Conservation (phyloP, 345 rosid species). For the Dipteronia dyeriana region DNA sequence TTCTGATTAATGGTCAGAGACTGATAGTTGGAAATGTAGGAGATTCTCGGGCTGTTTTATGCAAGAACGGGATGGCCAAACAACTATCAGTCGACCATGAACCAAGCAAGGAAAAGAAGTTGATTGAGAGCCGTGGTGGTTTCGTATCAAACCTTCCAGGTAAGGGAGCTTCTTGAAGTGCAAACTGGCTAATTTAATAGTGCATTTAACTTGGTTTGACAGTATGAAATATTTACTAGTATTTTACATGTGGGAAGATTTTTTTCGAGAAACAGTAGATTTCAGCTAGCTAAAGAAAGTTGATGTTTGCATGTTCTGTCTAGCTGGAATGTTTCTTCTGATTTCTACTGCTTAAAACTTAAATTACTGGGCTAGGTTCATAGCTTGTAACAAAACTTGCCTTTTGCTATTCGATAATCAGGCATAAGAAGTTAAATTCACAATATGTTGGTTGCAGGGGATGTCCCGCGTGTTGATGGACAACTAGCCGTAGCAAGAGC, state of each 20-base stretch:
- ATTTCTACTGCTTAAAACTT: not conserved
- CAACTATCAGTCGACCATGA: conserved; percentile 87
- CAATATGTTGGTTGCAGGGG: conserved; percentile 50
- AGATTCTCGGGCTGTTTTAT: conserved; percentile 85
- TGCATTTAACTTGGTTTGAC: conserved; percentile 3
- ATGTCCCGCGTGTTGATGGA: conserved; percentile 89
- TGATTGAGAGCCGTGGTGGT: conserved; percentile 78
- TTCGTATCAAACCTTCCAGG: conserved; percentile 88
- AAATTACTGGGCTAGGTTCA: not conserved
- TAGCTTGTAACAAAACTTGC: not conserved
- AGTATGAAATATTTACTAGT: not conserved
- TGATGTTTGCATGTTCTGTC: no score
- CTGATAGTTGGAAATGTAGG: conserved; percentile 86
- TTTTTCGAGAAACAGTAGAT: no score
- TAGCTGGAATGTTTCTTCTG: no score
- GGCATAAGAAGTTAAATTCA: not conserved
- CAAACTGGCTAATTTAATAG: not conserved
- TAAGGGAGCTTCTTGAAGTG: conserved; percentile 18
- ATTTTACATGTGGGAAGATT: not conserved
- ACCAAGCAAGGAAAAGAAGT: conserved; percentile 66
- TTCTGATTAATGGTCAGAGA: conserved; percentile 68
- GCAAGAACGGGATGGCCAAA: conserved; percentile 58
- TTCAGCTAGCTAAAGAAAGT: no score
- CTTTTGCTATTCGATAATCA: not conserved
- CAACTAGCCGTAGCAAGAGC: conserved; percentile 94